Evolutionary conservation across 1,139 yeast genomes (phyloP).

Genomic region (Hyphopichia pseudoburtonii): DNA sequence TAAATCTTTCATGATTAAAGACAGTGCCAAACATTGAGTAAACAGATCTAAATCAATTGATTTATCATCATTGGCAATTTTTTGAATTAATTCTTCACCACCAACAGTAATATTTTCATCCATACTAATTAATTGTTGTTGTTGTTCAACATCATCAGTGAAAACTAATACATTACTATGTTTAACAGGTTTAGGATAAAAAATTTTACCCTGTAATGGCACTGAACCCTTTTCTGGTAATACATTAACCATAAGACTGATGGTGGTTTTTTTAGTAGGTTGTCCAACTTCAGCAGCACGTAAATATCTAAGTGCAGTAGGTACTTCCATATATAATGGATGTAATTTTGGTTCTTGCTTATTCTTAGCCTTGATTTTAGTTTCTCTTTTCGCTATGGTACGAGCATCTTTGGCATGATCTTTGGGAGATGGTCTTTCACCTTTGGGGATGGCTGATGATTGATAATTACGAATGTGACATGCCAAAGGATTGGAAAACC

Average conservation of each 20-base stretch:
- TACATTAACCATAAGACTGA: constrained; percentile 65
- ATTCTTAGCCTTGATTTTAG: constrained; percentile 34
- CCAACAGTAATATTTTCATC: constrained; percentile 47
- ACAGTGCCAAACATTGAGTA: constrained; percentile 82
- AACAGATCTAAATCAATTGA: constrained; percentile 49
- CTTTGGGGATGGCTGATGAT: constrained; percentile 1
- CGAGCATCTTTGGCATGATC: constrained; percentile 13
- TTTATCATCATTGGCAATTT: constrained; percentile 53
- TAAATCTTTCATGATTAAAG: constrained; percentile 67
- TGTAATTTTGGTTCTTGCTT: constrained; percentile 49
- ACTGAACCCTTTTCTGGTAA: constrained; percentile 79
- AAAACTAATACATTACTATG: constrained; percentile 67
- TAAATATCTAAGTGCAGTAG: constrained; percentile 71
- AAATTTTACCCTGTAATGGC: constrained; percentile 70
- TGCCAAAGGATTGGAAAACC: no score
- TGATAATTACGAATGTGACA: constrained; percentile 1
- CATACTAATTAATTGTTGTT: constrained; percentile 54
- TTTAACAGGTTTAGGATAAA: constrained; percentile 74
- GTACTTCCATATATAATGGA: constrained; percentile 71
- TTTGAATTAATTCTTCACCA: constrained; percentile 67
- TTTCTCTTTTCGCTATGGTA: constrained; percentile 30
- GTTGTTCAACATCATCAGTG: constrained; percentile 57
- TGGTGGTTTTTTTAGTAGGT: constrained; percentile 64
- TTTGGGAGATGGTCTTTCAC: constrained; percentile 3
- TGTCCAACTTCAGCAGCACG: constrained; percentile 92